Evolutionary conservation across 805 yeast species (phyloP).

Genomic region (Candida andamanensis): DNA sequence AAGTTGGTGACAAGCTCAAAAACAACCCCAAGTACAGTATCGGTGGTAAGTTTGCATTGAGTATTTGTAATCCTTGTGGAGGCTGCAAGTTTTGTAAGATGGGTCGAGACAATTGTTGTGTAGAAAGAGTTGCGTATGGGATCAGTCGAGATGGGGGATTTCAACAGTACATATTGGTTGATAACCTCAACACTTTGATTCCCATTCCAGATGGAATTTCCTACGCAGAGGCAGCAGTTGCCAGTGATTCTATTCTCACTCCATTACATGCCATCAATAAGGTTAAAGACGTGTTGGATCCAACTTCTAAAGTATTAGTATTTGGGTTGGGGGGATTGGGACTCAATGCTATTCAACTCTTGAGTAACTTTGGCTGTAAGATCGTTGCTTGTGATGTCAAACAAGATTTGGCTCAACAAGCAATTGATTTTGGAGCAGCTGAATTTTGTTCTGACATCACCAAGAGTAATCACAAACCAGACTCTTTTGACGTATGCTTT

Average conservation of each 20-base stretch:
- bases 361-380: conserved; percentile 25
- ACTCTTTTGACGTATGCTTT: conserved; percentile 35
- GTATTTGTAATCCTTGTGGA: conserved; percentile 31
- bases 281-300: conserved; percentile 21
- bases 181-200: conserved; percentile 29
- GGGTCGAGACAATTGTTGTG: conserved; percentile 32
- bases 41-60: conserved; percentile 28
- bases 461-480: conserved; percentile 19
- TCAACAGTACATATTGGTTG: conserved; percentile 32
- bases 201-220: conserved; percentile 37
- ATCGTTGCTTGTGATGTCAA: conserved; percentile 33
- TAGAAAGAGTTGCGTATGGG: conserved; percentile 26
- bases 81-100: conserved; percentile 27
- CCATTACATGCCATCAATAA: conserved; percentile 39
- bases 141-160: conserved; percentile 37
- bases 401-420: conserved; percentile 20
- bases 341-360: conserved; percentile 38
- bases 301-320: conserved; percentile 32
- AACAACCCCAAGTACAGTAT: conserved; percentile 17
- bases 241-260: conserved; percentile 39
- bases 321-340: conserved; percentile 43
- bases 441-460: conserved; percentile 32
- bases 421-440: conserved; percentile 35
- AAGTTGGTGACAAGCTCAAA: conserved; percentile 23
- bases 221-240: conserved; percentile 36